These are phyloP conservation scores for Neostapfia colusana DNA, from an alignment of 176 grass and related monocot genomes.

Conservation along the genomic window DNA sequence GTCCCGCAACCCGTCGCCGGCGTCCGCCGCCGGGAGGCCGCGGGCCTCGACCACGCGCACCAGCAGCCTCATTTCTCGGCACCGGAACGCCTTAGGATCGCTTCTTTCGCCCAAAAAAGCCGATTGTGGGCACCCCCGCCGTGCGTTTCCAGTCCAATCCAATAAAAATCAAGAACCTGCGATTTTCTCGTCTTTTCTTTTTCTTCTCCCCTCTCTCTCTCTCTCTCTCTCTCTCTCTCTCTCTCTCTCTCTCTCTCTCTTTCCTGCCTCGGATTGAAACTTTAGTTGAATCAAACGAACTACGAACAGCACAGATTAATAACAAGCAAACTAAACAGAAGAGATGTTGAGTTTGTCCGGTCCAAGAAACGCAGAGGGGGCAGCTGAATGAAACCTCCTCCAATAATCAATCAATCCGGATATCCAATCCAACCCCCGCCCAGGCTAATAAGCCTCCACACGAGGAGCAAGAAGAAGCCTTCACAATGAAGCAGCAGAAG, in stretches of 20 bases:
- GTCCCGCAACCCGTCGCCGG: conserved; percentile 56
- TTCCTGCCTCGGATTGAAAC: neutral
- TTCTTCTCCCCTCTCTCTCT: no score
- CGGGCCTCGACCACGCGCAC: conserved; percentile 75
- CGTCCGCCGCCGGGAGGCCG: conserved; percentile 60
- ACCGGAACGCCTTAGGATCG: neutral
- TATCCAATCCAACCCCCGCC: neutral
- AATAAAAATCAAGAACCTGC: neutral
- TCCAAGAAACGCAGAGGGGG: neutral
- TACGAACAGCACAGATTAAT: neutral
- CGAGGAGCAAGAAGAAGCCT: neutral
- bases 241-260: no score
- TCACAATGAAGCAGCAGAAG: neutral
- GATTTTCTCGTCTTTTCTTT: neutral
- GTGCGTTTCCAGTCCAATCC: neutral
- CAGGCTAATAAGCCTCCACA: neutral
- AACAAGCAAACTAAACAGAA: neutral
- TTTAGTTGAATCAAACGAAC: neutral
- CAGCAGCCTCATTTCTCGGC: conserved; percentile 61
- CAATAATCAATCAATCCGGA: neutral
- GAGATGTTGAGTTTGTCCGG: neutral
- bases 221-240: no score
- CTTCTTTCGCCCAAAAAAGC: neutral
- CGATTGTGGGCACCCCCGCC: conserved; percentile 15
- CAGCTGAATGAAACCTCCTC: neutral